Percentiles rank a stretch among this genome's conserved stretches.
These are phyloP conservation scores for Microcyclosporella mali DNA, from an alignment of 2,329 filamentous ascomycete genomes.

Conservation along the genomic window DNA sequence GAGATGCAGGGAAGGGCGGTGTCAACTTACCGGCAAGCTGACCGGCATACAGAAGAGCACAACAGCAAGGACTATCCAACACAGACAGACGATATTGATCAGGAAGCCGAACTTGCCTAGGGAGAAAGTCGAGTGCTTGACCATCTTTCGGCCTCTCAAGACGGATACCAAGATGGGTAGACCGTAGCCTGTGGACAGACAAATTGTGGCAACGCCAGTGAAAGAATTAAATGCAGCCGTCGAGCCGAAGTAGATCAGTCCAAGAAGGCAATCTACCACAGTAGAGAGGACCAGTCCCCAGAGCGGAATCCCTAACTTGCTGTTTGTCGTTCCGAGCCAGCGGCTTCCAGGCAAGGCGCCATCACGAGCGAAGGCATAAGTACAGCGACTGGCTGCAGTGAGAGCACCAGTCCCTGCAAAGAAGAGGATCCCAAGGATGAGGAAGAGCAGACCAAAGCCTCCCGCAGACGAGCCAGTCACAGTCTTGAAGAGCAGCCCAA, in stretches of 20 bases:
- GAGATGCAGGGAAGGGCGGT: slow-evolving; percentile 4
- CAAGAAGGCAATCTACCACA: slow-evolving; percentile 62
- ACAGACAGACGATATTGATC: slow-evolving; percentile 63
- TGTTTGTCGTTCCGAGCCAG: slow-evolving; percentile 49
- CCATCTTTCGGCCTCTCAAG: slow-evolving; percentile 57
- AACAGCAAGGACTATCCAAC: slow-evolving; percentile 64
- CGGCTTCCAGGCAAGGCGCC: slow-evolving; percentile 53
- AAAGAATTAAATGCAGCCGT: slow-evolving; percentile 73
- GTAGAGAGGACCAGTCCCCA: slow-evolving; percentile 64
- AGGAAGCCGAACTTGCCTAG: slow-evolving; percentile 62
- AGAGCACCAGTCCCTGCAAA: slow-evolving; percentile 71
- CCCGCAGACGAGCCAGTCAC: slow-evolving; percentile 67
- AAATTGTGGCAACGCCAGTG: slow-evolving; percentile 74
- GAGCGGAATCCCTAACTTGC: slow-evolving; percentile 61
- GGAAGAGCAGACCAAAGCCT: slow-evolving; percentile 68
- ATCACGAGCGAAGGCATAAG: slow-evolving; percentile 67
- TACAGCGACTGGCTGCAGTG: slow-evolving; percentile 65
- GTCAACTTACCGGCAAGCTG: slow-evolving; percentile 32
- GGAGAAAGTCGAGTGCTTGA: slow-evolving; percentile 61
- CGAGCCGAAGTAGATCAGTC: slow-evolving; percentile 73
- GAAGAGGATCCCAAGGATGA: slow-evolving; percentile 69
- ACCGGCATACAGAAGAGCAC: slow-evolving; percentile 70
- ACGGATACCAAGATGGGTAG: slow-evolving; percentile 68
- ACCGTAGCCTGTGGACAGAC: slow-evolving; percentile 67
- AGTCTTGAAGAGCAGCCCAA: slow-evolving; percentile 68